A percentile compares a stretch with the other conserved stretches of the same genome.
Evolutionary conservation across 2,329 filamentous ascomycete genomes (phyloP).

Genomic region (Stachybotrys echinatus): DNA sequence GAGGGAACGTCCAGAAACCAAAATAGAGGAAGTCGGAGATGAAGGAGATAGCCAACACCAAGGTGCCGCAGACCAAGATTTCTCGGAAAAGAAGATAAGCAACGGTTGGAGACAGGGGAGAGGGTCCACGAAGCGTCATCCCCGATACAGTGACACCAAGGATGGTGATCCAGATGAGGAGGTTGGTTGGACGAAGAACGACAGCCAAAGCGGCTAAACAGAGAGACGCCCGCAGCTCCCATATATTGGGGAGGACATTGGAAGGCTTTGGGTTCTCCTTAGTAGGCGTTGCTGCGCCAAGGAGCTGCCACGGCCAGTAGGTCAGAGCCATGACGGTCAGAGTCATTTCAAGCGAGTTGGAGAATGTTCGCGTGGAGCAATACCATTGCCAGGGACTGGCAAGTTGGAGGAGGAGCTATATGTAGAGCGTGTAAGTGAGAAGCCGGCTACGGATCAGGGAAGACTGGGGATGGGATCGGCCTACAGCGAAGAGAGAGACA

Average conservation of each 20-base stretch:
- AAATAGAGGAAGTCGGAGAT: constrained; percentile 76
- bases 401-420: constrained; percentile 30
- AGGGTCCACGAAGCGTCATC: constrained; percentile 25
- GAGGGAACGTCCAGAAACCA: constrained; percentile 80
- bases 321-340: constrained; percentile 75
- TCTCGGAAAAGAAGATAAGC: constrained; percentile 56
- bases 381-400: constrained; percentile 84
- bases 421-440: not conserved
- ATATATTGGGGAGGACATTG: constrained; percentile 17
- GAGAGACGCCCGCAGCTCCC: constrained; percentile 52
- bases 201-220: constrained; percentile 75
- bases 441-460: not conserved
- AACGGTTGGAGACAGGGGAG: constrained; percentile 36
- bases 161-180: constrained; percentile 75
- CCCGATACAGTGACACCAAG: constrained; percentile 40
- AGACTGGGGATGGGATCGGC: constrained; percentile 15
- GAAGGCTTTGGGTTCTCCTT: constrained; percentile 33
- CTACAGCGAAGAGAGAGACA: constrained; percentile 65
- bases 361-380: constrained; percentile 86
- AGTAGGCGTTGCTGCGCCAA: constrained; percentile 32
- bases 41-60: constrained; percentile 58
- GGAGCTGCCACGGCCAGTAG: constrained; percentile 81
- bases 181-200: constrained; percentile 83
- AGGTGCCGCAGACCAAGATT: constrained; percentile 55
- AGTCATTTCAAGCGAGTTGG: constrained; percentile 89